Conservation (phyloP, 306 rosid genomes). For the Lathyrus tuberosus region DNA sequence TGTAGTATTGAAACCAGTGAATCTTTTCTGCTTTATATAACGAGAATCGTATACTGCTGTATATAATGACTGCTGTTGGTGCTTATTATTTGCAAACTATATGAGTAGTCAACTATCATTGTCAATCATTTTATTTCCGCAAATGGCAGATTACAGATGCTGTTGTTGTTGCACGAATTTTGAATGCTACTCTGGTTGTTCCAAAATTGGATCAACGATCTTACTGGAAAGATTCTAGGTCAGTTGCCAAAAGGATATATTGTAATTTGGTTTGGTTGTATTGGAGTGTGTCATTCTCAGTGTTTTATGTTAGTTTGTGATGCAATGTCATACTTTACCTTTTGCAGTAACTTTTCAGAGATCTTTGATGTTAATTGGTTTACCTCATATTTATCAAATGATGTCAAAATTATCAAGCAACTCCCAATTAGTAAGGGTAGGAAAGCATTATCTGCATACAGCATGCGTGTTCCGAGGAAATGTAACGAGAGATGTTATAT, state of each 20-base stretch:
- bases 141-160: constrained; percentile 91
- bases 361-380: constrained; percentile 92
- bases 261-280: constrained; percentile 23
- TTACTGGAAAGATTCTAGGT: constrained; percentile 98
- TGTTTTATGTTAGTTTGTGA: constrained; percentile 11
- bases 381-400: constrained; percentile 70
- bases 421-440: constrained; percentile 75
- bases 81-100: constrained; percentile 32
- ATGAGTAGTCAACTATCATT: constrained; percentile 30
- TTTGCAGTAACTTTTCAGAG: constrained; percentile 92
- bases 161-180: constrained; percentile 91
- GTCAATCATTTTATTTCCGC: constrained; percentile 37
- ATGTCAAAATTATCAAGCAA: constrained; percentile 82
- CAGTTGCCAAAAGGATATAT: constrained; percentile 36
- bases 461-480: constrained; percentile 96
- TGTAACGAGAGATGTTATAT: constrained; percentile 91
- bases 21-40: constrained; percentile 10
- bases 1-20: constrained; percentile 18
- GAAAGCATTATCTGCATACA: constrained; percentile 59
- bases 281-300: constrained; percentile 2
- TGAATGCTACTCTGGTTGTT: constrained; percentile 93
- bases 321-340: constrained; percentile 40
- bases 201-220: constrained; percentile 94
- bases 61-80: constrained; percentile 20
- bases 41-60: constrained; percentile 4